Percentiles rank a stretch among this genome's conserved stretches.
phyloP scores from a whole-genome alignment of 345 rosid species.

The Eucalyptus marginata region DNA sequence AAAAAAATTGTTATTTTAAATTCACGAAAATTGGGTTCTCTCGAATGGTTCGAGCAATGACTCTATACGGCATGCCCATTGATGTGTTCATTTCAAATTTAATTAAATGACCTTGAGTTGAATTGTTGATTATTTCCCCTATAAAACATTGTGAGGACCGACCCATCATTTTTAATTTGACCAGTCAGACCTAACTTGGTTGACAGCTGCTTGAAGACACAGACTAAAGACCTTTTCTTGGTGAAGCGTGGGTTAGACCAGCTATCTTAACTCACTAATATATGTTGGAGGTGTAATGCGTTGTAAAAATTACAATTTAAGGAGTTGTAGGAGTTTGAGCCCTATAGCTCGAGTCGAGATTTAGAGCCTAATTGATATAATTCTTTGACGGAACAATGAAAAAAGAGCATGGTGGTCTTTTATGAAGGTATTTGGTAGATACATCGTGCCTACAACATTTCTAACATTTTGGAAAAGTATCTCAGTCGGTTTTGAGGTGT shows the following conservation, averaged over 20 bases:
- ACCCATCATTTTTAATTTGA: neutral
- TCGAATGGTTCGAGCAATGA: neutral
- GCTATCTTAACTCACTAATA: neutral
- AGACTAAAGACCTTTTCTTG: neutral
- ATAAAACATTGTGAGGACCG: neutral
- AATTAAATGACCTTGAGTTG: neutral
- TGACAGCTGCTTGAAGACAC: neutral
- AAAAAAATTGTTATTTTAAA: neutral
- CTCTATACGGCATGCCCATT: neutral
- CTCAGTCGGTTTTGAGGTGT: neutral
- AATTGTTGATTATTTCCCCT: neutral
- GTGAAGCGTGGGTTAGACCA: neutral
- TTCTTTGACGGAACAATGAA: neutral
- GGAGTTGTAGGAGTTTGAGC: neutral
- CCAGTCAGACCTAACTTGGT: neutral
- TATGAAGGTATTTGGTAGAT: neutral
- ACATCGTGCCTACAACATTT: neutral
- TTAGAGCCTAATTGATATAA: neutral
- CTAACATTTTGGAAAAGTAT: neutral
- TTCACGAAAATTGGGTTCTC: neutral
- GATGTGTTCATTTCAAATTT: neutral
- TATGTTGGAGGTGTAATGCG: neutral
- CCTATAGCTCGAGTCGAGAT: neutral
- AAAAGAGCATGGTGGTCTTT: fast-evolving
- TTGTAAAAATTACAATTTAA: neutral